Percentiles rank a stretch among this genome's conserved stretches.
Conservation (phyloP, 2,329 filamentous ascomycete genomes). For the Penicillium sp. region DNA sequence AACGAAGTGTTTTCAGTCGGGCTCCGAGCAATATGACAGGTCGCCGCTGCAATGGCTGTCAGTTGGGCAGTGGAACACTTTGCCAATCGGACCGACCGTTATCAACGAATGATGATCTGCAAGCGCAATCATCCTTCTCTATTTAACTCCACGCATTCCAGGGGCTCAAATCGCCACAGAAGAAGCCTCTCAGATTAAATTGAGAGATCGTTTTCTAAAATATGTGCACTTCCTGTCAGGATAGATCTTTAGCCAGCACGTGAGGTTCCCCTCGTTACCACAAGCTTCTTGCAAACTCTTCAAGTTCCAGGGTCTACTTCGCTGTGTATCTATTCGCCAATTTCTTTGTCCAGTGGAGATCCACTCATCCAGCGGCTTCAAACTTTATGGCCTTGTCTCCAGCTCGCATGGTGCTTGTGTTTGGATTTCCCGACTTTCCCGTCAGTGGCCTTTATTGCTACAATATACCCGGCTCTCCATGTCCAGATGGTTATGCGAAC, state of each 20-base stretch:
- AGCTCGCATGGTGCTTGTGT: not conserved
- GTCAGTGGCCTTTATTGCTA: too few relatives aligned
- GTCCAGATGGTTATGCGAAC: too few relatives aligned
- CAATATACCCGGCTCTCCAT: too few relatives aligned
- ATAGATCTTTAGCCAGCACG: not conserved
- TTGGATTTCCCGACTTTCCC: not conserved
- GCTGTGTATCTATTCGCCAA: not conserved
- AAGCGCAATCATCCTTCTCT: conserved; percentile 9
- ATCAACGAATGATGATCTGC: conserved; percentile 15
- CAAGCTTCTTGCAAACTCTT: not conserved
- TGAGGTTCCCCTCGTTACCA: not conserved
- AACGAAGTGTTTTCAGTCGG: not conserved
- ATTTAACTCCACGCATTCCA: conserved; percentile 1
- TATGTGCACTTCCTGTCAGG: not conserved
- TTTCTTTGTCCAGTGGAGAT: not conserved
- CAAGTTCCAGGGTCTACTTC: not conserved
- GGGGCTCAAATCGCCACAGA: not conserved
- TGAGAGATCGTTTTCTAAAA: not conserved
- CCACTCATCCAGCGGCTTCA: not conserved
- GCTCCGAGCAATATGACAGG: not conserved
- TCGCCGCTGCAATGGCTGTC: not conserved
- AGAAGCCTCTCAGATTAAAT: not conserved
- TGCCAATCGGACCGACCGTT: conserved; percentile 5
- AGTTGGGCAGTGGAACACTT: not conserved
- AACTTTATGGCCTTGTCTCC: not conserved